phyloP scores from a whole-genome alignment of 2,329 filamentous ascomycete species.

The Pseudocercospora eumusae region DNA sequence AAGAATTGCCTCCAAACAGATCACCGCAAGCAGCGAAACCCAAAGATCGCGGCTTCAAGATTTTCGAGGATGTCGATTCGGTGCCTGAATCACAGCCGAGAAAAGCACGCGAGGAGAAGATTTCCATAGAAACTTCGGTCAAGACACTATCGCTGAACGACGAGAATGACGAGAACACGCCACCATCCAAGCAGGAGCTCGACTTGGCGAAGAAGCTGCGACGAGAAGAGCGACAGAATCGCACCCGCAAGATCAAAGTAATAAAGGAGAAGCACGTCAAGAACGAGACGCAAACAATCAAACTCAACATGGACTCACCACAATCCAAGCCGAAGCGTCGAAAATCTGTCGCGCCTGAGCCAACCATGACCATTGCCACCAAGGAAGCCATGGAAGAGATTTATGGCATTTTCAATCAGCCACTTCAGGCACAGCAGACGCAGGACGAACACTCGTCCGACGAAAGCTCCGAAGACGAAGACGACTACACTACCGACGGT shows the following conservation, averaged over 20 bases:
- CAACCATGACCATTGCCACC: conserved; percentile 98
- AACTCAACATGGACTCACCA: conserved; percentile 89
- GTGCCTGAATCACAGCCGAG: conserved; percentile 17
- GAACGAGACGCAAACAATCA: conserved; percentile 87
- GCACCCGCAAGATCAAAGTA: conserved; percentile 65
- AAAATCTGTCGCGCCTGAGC: conserved; percentile 71
- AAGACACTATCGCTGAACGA: conserved; percentile 41
- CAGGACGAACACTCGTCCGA: conserved; percentile 64
- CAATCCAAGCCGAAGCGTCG: conserved; percentile 83
- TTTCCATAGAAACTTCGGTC: conserved; percentile 33
- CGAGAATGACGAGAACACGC: conserved; percentile 53
- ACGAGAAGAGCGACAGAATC: conserved; percentile 52
- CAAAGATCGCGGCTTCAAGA: conserved; percentile 39
- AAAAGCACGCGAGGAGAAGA: conserved; percentile 25
- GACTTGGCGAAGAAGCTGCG: conserved; percentile 52
- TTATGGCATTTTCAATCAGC: conserved; percentile 94
- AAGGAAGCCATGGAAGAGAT: conserved; percentile 95
- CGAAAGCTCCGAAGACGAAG: conserved; percentile 48
- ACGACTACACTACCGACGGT: conserved; percentile 60
- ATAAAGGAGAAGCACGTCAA: conserved; percentile 73
- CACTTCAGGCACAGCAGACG: conserved; percentile 58
- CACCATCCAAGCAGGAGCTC: conserved; percentile 38
- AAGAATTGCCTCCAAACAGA: not conserved
- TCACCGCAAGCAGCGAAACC: conserved; percentile 18
- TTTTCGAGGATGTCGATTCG: conserved; percentile 37